A percentile compares a stretch with the other conserved stretches of the same genome.
Evolutionary conservation across 345 rosid genomes (phyloP).

Genomic region (Draba incana): DNA sequence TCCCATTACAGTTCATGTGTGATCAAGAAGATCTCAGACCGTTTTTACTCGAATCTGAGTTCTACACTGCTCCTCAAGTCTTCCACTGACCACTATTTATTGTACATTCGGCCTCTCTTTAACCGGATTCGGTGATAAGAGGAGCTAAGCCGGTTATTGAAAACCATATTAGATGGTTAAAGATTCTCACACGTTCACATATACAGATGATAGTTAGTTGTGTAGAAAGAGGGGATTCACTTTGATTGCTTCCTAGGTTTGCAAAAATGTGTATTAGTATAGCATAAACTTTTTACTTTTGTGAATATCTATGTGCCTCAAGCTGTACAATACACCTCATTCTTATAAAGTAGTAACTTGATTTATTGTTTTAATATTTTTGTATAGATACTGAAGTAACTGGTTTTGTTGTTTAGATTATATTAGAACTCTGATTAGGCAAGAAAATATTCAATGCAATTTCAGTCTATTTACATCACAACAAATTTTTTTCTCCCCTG

Average conservation of each 20-base stretch:
- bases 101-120: not conserved
- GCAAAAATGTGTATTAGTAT: constrained; percentile 20
- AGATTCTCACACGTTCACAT: constrained; percentile 20
- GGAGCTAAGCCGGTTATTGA: not conserved
- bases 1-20: constrained; percentile 85
- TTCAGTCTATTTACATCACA: constrained; percentile 22
- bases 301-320: constrained; percentile 15
- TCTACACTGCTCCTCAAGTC: constrained; percentile 83
- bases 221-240: constrained; percentile 3
- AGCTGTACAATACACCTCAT: constrained; percentile 29
- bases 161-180: constrained; percentile 8
- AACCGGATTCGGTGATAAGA: not conserved
- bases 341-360: not conserved
- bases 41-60: constrained; percentile 73
- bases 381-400: not conserved
- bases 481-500: not conserved
- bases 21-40: constrained; percentile 79
- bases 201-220: constrained; percentile 15
- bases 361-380: not conserved
- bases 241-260: constrained; percentile 22
- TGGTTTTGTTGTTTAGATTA: not conserved
- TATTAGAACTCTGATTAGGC: not conserved
- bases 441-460: not conserved
- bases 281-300: not conserved
- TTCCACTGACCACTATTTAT: constrained; percentile 36